Base-by-base conservation (phyloP, 75 land plant species). In the Azolla pinnata region DNA sequence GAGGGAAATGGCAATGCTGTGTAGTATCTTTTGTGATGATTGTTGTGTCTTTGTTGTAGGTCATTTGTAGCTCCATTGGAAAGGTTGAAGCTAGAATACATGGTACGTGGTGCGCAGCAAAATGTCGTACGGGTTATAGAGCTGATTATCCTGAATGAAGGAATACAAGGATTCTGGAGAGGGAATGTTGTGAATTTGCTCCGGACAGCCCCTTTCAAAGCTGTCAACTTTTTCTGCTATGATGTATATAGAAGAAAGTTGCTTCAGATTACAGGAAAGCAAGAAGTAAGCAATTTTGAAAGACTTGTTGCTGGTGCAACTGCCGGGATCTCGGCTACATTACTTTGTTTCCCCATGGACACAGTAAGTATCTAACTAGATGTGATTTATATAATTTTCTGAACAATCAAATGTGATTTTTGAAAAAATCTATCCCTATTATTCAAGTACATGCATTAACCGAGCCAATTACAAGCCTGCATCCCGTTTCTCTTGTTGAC, bases 171-270 rank as follows among this genome's bases (percentile, higher is more conserved):
- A 19, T 89, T 89, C 50, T 89, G 96, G 96, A 89, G 77, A 56
- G 96, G 96, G 30, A 89, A 89, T 53, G 65, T 75, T 44, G 81
- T 89, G 17, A 89, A 89, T 54, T 69, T 89, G 56, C 86, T 89
- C 31, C 83, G 96, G 8, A 89, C 96, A n/a, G 96, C 96, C 3
- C 96, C 90, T 18, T 89, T 89, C 68, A 89, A 89, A 65, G 75
- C 96, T 25, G 63, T 89, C 47, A 89, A 89, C 38, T 89, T 89
- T 54, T 85, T 71, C 59, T 70, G 87, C 26, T 89, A 85, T 62
- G 96, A 89, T 68, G 78, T 77, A 26, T 85, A 84, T 55, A 68
- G 83, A 60, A 82, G 74, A 48, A 73, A 80, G 20, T 59, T 86
- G 1, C 33, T 69, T 14, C 61, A 56, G 67, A 16, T 82, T 26